A percentile compares a stretch with the other conserved stretches of the same genome.
These are phyloP conservation scores for Arabidopsis arenosa DNA, from an alignment of 345 rosid genomes.

Conservation along the genomic window DNA sequence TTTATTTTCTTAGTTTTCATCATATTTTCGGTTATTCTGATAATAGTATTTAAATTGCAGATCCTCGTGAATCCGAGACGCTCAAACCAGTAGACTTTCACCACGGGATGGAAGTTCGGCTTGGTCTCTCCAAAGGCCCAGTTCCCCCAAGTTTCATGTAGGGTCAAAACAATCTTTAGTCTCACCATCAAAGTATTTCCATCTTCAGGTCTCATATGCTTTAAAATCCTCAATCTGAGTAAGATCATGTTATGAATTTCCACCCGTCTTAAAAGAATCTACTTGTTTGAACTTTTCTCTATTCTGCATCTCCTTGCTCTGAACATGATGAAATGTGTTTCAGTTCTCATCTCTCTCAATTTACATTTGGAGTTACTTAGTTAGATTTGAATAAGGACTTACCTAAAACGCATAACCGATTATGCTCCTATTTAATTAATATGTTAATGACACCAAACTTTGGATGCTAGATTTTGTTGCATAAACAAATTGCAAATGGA, in stretches of 20 bases:
- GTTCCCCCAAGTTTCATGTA: conserved; percentile 64
- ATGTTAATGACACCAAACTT: not conserved
- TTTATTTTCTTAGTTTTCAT: not conserved
- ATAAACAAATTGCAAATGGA: not conserved
- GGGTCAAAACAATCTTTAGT: not conserved
- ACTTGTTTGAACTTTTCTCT: not conserved
- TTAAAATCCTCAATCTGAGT: not conserved
- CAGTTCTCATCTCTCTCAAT: not conserved
- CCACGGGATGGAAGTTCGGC: conserved; percentile 78
- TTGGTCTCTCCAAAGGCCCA: conserved; percentile 74
- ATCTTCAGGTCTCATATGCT: not conserved
- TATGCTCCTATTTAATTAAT: no score
- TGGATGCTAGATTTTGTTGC: not conserved
- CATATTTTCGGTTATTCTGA: not conserved
- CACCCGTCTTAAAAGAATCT: not conserved
- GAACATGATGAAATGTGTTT: conserved; percentile 8
- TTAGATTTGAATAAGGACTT: no score
- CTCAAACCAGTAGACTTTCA: conserved; percentile 66
- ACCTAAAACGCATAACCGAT: no score
- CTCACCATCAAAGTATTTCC: not conserved
- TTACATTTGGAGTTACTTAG: no score
- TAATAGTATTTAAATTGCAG: conserved; percentile 43
- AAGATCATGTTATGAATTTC: not conserved
- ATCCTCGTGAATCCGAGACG: conserved; percentile 77
- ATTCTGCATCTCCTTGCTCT: not conserved